Base-by-base conservation (phyloP, 257 asterid genomes). In the Plantago ovata region DNA sequence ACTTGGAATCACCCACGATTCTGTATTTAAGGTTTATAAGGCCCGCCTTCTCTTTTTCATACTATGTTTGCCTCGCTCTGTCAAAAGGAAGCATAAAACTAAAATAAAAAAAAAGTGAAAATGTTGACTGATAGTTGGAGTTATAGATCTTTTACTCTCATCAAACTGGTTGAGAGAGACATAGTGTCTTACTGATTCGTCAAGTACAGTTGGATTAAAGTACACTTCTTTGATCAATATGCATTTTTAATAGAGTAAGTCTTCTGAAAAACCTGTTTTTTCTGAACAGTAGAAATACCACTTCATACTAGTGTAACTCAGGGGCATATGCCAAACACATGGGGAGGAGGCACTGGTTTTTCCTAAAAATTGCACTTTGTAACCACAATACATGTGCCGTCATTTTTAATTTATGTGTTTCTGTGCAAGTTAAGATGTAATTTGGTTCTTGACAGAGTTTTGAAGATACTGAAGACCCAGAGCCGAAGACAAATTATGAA, bases 1-100 rank as follows among this genome's bases (percentile, higher is more conserved):
- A 62, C 77, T 80, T 62, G 95, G 74, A 65, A 72, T 69, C 21
- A 58, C 61, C 63, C 91, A 80, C 47, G 83, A 84, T 73, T 55
- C 85, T n/a, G 64, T 86, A 49, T 76, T 82, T 68, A 77, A 92
- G 96, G 98, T 92, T 67, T 75, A 24, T 24, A 13, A 61, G 64
- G 48, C 53, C 18, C 23, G 50, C 48, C 39, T 10, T 51, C 14
- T 43, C 48, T n/a, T 64, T 51, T 43, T 14, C 38, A n/a, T n/a
- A n/a, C n/a, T 22, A 11, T 42, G 38, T 39, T 11, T 48, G 36
- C 36, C 36, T 28, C 36, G 36, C 4, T 28, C 36, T 28, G 36
- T 28, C 36, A 28, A 8, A 28, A 28, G 36, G 36, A 28, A 28
- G 0, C 7, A 28, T 1, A 28, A 28, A 28, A 28, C 36, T 1